phyloP scores from a whole-genome alignment of 352 stramenopile genomes.

The Globisporangium apiculatum region DNA sequence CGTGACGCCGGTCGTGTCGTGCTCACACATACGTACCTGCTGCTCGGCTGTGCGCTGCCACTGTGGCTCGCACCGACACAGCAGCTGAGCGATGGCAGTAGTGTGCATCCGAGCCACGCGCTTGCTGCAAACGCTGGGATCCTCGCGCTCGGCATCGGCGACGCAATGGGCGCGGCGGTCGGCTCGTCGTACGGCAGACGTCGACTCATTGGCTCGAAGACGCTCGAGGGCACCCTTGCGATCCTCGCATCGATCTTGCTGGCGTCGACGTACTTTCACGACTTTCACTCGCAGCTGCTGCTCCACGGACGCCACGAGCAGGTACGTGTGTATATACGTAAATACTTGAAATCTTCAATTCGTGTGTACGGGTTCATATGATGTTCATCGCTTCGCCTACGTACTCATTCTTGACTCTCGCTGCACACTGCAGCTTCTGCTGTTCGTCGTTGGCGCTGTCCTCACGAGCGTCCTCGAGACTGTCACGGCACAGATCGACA shows the following conservation, averaged over 20 bases:
- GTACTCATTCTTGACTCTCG: not conserved
- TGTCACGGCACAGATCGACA: conserved; percentile 74
- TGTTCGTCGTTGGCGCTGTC: conserved; percentile 23
- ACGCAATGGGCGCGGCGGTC: conserved; percentile 68
- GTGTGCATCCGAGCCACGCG: not conserved
- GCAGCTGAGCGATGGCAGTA: not conserved
- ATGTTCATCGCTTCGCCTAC: not conserved
- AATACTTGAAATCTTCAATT: not conserved
- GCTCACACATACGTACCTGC: conserved; percentile 72
- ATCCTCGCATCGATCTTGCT: conserved; percentile 53
- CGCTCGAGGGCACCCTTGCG: conserved; percentile 48
- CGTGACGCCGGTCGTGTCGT: conserved; percentile 61
- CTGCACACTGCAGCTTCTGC: conserved; percentile 14
- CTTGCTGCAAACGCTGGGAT: conserved; percentile 62
- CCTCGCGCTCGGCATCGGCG: conserved; percentile 58
- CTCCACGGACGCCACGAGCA: conserved; percentile 21
- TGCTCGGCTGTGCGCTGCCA: conserved; percentile 67
- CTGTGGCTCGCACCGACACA: conserved; percentile 43
- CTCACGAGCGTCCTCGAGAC: conserved; percentile 66
- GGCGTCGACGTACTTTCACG: conserved; percentile 42
- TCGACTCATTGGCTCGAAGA: conserved; percentile 60
- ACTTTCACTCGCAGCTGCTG: conserved; percentile 21
- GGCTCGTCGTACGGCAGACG: conserved; percentile 42
- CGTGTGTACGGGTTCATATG: not conserved
- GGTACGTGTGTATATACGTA: conserved; percentile 15